A percentile compares a stretch with the other conserved stretches of the same genome.
phyloP scores from a whole-genome alignment of 768 basidiomycete genomes.

The Russula ochroleuca region DNA sequence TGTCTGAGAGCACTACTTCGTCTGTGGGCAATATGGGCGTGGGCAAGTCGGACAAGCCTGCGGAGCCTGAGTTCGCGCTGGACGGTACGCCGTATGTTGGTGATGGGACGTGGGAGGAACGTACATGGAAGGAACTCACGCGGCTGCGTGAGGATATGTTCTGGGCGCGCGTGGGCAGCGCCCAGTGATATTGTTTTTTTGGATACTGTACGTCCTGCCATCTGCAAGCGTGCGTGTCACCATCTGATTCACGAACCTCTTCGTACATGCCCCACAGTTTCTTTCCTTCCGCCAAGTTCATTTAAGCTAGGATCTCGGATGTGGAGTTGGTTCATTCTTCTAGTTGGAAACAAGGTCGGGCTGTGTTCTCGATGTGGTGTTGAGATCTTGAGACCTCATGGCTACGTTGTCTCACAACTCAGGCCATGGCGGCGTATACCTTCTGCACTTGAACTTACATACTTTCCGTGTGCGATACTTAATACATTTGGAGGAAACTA shows the following conservation, averaged over 20 bases:
- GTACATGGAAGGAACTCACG: slow-evolving; percentile 76
- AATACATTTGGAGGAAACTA: slow-evolving; percentile 14
- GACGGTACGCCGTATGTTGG: slow-evolving; percentile 50
- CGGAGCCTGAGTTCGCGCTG: slow-evolving; percentile 25
- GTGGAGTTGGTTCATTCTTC: neutral
- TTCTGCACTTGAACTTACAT: neutral
- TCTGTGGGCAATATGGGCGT: neutral
- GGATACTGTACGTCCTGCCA: neutral
- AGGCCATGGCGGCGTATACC: neutral
- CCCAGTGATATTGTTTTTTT: slow-evolving; percentile 30
- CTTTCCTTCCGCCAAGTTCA: neutral
- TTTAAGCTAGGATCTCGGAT: slow-evolving; percentile 15
- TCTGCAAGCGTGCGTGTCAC: neutral
- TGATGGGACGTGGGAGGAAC: slow-evolving; percentile 78
- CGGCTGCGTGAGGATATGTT: slow-evolving; percentile 79
- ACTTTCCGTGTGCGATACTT: neutral
- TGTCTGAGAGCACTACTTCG: neutral
- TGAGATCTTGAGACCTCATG: neutral
- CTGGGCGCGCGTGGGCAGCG: slow-evolving; percentile 71
- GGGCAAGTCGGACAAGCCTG: slow-evolving; percentile 8
- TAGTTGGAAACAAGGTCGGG: neutral
- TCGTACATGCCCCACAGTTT: neutral
- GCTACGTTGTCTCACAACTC: neutral
- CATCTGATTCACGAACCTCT: neutral
- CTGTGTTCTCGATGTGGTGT: neutral